Conservation (phyloP, 768 basidiomycete genomes). For the Tylopilus cervinicoccineus region DNA sequence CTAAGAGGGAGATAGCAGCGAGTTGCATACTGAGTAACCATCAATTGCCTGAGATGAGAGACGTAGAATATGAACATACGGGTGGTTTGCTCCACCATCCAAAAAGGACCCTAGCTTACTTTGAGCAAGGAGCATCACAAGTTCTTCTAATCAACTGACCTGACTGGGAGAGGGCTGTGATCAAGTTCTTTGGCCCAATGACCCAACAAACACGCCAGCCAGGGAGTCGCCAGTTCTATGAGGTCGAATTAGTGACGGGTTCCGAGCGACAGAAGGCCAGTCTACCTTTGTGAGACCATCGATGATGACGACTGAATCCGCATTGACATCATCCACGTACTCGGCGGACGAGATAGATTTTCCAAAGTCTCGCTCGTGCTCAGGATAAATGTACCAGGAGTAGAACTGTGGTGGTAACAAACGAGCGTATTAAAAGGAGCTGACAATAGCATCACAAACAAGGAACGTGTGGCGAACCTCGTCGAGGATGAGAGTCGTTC, state of each 20-base stretch:
- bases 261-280: neutral
- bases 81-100: constrained; percentile 93
- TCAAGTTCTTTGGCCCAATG: constrained; percentile 81
- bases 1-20: constrained; percentile 81
- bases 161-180: constrained; percentile 89
- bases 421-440: neutral
- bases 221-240: constrained; percentile 89
- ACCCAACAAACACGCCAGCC: constrained; percentile 97
- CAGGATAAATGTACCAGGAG: constrained; percentile 92
- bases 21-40: constrained; percentile 61
- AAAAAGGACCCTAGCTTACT: constrained; percentile 66
- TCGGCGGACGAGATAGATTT: constrained; percentile 77
- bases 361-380: constrained; percentile 68
- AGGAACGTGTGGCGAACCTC: constrained; percentile 48
- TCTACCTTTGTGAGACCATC: constrained; percentile 88
- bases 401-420: constrained; percentile 58
- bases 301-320: constrained; percentile 80
- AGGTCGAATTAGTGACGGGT: constrained; percentile 10
- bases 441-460: neutral
- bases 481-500: constrained; percentile 81
- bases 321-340: constrained; percentile 84
- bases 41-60: neutral
- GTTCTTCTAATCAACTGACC: constrained; percentile 35
- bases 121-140: neutral
- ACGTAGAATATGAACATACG: constrained; percentile 44